Conservation (phyloP, 129 eudicot species). For the Flaveria ramosissima region DNA sequence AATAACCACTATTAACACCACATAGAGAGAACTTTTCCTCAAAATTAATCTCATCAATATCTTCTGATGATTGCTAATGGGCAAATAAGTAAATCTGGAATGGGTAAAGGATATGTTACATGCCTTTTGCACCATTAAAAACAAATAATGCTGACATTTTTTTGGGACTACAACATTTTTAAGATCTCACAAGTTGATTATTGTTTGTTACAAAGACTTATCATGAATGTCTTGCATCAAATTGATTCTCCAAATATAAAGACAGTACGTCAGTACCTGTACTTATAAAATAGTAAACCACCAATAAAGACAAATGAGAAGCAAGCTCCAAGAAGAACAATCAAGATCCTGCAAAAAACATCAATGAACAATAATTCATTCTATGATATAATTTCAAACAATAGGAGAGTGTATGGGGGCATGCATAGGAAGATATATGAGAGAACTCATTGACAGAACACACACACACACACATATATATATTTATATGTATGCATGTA, state of each 20-base stretch:
- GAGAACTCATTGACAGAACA: not conserved
- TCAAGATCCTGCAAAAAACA: conserved; percentile 62
- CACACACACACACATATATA: no score
- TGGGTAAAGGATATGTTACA: not conserved
- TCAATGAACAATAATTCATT: conserved; percentile 25
- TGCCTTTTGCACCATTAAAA: not conserved
- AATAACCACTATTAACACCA: not conserved
- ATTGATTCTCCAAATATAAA: not conserved
- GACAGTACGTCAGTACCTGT: conserved; percentile 66
- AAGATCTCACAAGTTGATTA: not conserved
- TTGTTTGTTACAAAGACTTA: conserved; percentile 8
- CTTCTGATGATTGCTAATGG: not conserved
- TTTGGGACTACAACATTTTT: conserved; percentile 2
- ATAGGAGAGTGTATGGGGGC: not conserved
- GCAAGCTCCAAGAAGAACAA: conserved; percentile 81
- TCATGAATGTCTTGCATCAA: conserved; percentile 8
- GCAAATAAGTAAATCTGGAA: not conserved
- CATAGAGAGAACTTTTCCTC: not conserved
- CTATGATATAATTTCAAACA: conserved; percentile 11
- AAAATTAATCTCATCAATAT: conserved; percentile 1
- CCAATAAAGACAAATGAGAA: conserved; percentile 85
- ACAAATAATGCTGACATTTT: not conserved
- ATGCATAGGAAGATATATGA: conserved; percentile 8
- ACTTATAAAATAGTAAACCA: conserved; percentile 86
- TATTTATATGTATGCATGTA: no score